phyloP scores from a whole-genome alignment of 495 filamentous ascomycete species.

The Immersiella caudata region DNA sequence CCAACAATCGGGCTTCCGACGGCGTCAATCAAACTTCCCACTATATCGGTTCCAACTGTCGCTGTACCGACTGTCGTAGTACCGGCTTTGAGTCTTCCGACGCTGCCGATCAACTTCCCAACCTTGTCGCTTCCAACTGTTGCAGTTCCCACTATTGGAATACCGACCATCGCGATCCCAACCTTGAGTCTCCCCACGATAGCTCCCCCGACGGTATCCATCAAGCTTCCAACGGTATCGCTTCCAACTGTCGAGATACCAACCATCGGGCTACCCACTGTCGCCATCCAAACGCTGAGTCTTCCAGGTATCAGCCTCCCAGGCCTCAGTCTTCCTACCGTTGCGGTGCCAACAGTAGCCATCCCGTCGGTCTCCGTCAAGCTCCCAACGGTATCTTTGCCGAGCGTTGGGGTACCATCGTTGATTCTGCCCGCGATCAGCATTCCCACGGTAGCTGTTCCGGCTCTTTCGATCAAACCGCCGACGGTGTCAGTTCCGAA shows the following conservation, averaged over 20 bases:
- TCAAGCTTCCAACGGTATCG: no score
- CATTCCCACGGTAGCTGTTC: no score
- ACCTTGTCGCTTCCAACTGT: not conserved
- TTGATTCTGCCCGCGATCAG: not conserved
- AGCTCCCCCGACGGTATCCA: no score
- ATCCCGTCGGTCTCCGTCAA: not conserved
- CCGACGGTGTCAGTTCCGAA: not conserved
- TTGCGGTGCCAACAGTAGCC: not conserved
- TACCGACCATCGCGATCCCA: not conserved
- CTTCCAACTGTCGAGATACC: not conserved
- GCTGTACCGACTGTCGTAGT: not conserved
- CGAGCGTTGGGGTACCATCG: not conserved
- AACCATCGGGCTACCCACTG: not conserved
- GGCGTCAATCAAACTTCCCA: no score
- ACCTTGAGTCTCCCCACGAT: not conserved
- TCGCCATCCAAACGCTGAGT: not conserved
- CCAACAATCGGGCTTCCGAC: no score
- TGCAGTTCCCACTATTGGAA: not conserved
- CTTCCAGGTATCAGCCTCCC: no score
- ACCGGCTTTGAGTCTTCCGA: not conserved
- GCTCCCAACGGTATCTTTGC: conserved; percentile 1
- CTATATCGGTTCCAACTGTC: not conserved
- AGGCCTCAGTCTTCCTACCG: not conserved
- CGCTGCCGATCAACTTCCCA: no score
- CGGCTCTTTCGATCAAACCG: not conserved